Conservation (phyloP, 2,329 filamentous ascomycete genomes). For the Trichophyton equinum region DNA sequence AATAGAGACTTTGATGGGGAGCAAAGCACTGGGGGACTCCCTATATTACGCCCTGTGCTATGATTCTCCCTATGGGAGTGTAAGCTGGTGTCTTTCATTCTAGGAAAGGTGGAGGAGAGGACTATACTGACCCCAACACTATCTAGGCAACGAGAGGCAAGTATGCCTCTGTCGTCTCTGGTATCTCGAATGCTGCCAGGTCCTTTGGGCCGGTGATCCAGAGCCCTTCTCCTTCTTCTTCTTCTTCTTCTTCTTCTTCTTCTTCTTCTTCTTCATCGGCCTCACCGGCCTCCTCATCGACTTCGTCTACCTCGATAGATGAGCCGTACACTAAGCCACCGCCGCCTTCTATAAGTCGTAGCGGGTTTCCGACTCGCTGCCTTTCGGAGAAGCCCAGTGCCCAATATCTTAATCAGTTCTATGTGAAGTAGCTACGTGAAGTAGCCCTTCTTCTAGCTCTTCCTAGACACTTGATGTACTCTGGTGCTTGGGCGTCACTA, state of each 20-base stretch:
- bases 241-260: not conserved
- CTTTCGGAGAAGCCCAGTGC: not conserved
- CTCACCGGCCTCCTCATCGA: not conserved
- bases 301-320: not conserved
- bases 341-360: not conserved
- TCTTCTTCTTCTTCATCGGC: not conserved
- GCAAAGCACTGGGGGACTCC: not conserved
- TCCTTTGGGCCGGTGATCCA: not conserved
- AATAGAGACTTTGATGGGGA: not conserved
- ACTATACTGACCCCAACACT: too few relatives aligned
- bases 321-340: not conserved
- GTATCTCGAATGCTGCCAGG: not conserved
- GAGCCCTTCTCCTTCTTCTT: not conserved
- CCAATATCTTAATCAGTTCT: not conserved
- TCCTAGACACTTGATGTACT: too few relatives aligned
- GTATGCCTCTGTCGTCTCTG: constrained; percentile 1
- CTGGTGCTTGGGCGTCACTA: too few relatives aligned
- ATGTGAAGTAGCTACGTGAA: not conserved
- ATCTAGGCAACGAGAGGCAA: not conserved
- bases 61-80: not conserved
- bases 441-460: not conserved
- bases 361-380: not conserved
- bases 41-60: not conserved
- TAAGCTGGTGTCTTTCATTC: not conserved
- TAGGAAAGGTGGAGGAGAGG: too few relatives aligned